Percentiles rank a stretch among this genome's conserved stretches.
These are phyloP conservation scores for Rhododendron henanense DNA, from an alignment of 148 eudicot genomes.

Conservation along the genomic window DNA sequence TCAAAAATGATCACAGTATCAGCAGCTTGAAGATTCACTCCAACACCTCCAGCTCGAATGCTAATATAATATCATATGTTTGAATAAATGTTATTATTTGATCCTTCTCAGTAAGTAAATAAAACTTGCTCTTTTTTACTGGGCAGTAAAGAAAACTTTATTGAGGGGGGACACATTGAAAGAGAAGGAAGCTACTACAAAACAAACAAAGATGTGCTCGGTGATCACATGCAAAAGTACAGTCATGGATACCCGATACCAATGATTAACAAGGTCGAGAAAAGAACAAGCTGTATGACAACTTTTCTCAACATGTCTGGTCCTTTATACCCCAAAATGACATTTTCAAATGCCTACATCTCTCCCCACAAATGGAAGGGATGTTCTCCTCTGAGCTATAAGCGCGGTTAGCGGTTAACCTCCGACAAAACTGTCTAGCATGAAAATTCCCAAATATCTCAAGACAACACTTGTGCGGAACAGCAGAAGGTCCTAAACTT, in stretches of 20 bases:
- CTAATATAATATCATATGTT: slow-evolving; percentile 35
- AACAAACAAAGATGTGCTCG: neutral
- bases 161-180: neutral
- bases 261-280: neutral
- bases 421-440: neutral
- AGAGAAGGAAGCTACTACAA: neutral
- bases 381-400: neutral
- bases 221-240: neutral
- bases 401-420: neutral
- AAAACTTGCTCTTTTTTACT: neutral
- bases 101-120: neutral
- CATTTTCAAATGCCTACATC: neutral
- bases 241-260: neutral
- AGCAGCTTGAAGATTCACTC: slow-evolving; percentile 99
- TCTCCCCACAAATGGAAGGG: neutral
- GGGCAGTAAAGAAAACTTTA: neutral
- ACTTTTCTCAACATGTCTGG: neutral
- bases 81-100: slow-evolving; percentile 7
- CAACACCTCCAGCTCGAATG: slow-evolving; percentile 99
- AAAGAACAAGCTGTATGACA: neutral
- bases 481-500: neutral
- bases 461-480: neutral
- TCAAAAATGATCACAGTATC: slow-evolving; percentile 99
- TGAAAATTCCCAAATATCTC: neutral
- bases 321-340: neutral